Conservation (phyloP, 495 filamentous ascomycete genomes). For the Aspergillus funiculosus region DNA sequence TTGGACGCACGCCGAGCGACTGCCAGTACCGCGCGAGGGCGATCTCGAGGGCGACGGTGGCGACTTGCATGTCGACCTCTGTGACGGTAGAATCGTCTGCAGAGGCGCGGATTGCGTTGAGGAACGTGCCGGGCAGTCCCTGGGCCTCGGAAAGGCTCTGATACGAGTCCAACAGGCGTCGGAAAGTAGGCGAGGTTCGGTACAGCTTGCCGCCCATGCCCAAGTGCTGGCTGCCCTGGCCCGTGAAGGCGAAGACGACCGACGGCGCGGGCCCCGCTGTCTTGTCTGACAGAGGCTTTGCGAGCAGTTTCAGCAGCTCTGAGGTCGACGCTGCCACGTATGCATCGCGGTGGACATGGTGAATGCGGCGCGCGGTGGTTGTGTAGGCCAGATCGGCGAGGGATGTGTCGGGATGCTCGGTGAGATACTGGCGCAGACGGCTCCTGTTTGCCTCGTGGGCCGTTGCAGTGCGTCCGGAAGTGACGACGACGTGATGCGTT, state of each 20-base stretch:
- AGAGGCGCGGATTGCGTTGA: conserved; percentile 19
- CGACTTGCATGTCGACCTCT: conserved; percentile 20
- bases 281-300: not conserved
- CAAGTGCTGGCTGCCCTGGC: conserved; percentile 58
- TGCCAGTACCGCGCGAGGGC: conserved; percentile 20
- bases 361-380: conserved; percentile 64
- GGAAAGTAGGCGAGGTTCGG: conserved; percentile 22
- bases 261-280: conserved; percentile 7
- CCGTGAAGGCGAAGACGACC: conserved; percentile 61
- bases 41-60: conserved; percentile 17
- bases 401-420: conserved; percentile 38
- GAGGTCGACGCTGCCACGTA: not conserved
- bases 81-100: conserved; percentile 9
- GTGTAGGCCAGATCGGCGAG: conserved; percentile 62
- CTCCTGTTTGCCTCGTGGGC: conserved; percentile 30
- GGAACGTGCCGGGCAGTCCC: conserved; percentile 36
- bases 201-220: conserved; percentile 25
- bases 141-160: conserved; percentile 25
- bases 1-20: conserved; percentile 16
- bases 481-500: conserved; percentile 19
- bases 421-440: conserved; percentile 39
- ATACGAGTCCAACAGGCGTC: conserved; percentile 20
- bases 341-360: conserved; percentile 35
- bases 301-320: not conserved
- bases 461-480: conserved; percentile 22